phyloP scores from a whole-genome alignment of 1,139 yeast genomes.

The Blastobotrys indianensis region DNA sequence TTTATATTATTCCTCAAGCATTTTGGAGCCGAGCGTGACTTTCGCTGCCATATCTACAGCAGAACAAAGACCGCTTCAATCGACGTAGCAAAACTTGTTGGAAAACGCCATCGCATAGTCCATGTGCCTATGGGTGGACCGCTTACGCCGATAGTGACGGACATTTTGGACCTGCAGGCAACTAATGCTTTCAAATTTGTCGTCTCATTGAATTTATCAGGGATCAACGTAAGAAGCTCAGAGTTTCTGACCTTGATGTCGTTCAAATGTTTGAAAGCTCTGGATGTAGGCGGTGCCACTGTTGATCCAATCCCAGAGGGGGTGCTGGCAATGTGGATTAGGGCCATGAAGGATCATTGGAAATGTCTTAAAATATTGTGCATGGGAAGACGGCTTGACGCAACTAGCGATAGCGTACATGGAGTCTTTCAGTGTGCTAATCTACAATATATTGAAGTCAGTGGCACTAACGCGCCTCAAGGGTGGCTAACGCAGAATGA shows the following conservation, averaged over 20 bases:
- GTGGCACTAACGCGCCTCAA: neutral
- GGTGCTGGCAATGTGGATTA: conserved; percentile 21
- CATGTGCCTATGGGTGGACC: no score
- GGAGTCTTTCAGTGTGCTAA: conserved; percentile 3
- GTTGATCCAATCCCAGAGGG: conserved; percentile 11
- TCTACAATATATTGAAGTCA: conserved; percentile 11
- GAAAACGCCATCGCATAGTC: conserved; percentile 6
- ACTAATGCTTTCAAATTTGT: conserved; percentile 10
- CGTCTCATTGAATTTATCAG: conserved; percentile 20
- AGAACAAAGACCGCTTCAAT: neutral
- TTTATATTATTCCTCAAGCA: conserved; percentile 21
- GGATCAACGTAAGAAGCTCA: conserved; percentile 9
- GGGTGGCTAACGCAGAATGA: conserved; percentile 7
- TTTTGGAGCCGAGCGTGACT: conserved; percentile 19
- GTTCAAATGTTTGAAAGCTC: conserved; percentile 19
- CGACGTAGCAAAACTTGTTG: neutral
- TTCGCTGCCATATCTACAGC: conserved; percentile 16
- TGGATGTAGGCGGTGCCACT: conserved; percentile 19
- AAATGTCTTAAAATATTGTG: conserved; percentile 18
- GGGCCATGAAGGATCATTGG: conserved; percentile 22
- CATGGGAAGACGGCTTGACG: conserved; percentile 11
- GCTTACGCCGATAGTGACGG: no score
- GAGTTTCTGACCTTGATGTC: conserved; percentile 16
- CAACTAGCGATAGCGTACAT: neutral
- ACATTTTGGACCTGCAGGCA: neutral